Conservation (phyloP, 2,329 filamentous ascomycete species). For the Aspergillus oerlinghausenensis region DNA sequence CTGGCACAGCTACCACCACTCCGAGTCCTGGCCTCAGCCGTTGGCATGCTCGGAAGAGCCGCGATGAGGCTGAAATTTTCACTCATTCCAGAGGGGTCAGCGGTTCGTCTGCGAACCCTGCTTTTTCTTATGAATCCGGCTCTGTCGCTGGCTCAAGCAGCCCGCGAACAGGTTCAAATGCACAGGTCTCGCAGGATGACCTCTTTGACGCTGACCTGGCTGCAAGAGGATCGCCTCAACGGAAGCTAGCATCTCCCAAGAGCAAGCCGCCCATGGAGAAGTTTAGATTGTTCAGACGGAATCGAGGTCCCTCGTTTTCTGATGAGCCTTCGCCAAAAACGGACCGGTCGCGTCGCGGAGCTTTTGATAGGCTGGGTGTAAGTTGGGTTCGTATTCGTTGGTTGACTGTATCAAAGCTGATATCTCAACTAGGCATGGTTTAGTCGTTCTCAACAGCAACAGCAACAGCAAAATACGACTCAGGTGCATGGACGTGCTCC, state of each 20-base stretch:
- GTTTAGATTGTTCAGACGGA: conserved; percentile 24
- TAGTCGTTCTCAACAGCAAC: conserved; percentile 6
- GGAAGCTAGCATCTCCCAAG: conserved; percentile 9
- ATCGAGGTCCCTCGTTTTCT: conserved; percentile 23
- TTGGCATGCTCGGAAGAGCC: not conserved
- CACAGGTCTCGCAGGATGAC: not conserved
- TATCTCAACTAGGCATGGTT: conserved; percentile 14
- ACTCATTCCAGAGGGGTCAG: not conserved
- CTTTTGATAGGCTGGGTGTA: conserved; percentile 15
- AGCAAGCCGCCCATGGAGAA: conserved; percentile 23
- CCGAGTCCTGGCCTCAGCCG: not conserved
- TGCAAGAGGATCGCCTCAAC: conserved; percentile 2
- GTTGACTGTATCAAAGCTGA: not conserved
- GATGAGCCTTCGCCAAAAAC: conserved; percentile 15
- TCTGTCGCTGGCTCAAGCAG: not conserved
- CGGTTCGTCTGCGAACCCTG: not conserved
- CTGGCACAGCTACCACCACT: not conserved
- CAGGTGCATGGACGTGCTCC: not conserved
- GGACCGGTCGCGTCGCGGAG: conserved; percentile 11
- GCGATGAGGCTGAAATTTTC: not conserved
- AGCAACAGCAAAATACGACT: not conserved
- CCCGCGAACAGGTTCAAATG: not conserved
- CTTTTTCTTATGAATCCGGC: not conserved
- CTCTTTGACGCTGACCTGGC: not conserved
- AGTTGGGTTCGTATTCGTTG: not conserved